Conservation (phyloP, 768 basidiomycete genomes). For the Paxillus ammoniavirescens region DNA sequence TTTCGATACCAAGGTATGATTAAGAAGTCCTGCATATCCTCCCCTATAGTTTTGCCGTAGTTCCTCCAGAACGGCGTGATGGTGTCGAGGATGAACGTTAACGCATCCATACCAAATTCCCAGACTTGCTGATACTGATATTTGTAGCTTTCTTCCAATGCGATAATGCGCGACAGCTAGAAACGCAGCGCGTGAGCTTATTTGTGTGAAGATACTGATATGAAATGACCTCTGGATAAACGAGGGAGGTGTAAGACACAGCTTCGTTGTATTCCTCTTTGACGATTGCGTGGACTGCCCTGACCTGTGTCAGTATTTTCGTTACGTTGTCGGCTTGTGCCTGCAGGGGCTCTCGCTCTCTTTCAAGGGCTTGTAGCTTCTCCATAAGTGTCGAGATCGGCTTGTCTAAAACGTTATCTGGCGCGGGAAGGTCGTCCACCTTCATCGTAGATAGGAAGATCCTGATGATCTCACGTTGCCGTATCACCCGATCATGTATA, state of each 20-base stretch:
- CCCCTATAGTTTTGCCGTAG: slow-evolving; percentile 78
- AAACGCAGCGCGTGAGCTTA: slow-evolving; percentile 5
- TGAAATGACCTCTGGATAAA: slow-evolving; percentile 69
- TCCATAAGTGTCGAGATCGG: slow-evolving; percentile 51
- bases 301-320: slow-evolving; percentile 50
- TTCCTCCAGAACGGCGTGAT: slow-evolving; percentile 80
- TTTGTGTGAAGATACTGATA: not conserved
- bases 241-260: slow-evolving; percentile 64
- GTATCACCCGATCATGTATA: slow-evolving; percentile 58
- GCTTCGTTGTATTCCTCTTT: slow-evolving; percentile 68
- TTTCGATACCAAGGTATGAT: slow-evolving; percentile 82
- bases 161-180: slow-evolving; percentile 69
- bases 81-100: slow-evolving; percentile 73
- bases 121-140: slow-evolving; percentile 80
- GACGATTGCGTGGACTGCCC: slow-evolving; percentile 50
- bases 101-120: slow-evolving; percentile 77
- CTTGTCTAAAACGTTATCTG: slow-evolving; percentile 48
- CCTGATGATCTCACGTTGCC: slow-evolving; percentile 56
- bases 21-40: slow-evolving; percentile 77
- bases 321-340: slow-evolving; percentile 49
- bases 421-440: slow-evolving; percentile 9
- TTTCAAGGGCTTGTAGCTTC: slow-evolving; percentile 50
- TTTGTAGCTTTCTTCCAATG: slow-evolving; percentile 73
- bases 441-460: slow-evolving; percentile 39
- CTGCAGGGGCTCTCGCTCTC: slow-evolving; percentile 42